Conservation (phyloP, 164 flowering plant species). For the Protea cynaroides region DNA sequence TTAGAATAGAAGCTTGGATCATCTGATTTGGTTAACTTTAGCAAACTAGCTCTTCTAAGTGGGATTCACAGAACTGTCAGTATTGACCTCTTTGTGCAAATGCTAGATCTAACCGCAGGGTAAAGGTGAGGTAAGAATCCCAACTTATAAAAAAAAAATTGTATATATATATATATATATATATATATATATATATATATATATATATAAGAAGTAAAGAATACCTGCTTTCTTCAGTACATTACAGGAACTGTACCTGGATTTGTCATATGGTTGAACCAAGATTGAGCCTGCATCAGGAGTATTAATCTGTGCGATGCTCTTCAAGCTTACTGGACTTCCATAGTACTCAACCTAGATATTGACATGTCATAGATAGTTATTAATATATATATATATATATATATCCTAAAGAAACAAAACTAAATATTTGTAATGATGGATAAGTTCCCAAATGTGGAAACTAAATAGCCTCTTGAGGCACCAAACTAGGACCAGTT, state of each 20-base stretch:
- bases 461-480: not conserved
- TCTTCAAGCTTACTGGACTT: conserved; percentile 79
- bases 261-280: conserved; percentile 90
- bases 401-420: not conserved
- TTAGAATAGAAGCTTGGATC: not conserved
- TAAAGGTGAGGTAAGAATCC: not conserved
- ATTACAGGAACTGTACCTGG: conserved; percentile 47
- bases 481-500: not conserved
- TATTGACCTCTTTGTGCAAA: not conserved
- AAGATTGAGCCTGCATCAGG: conserved; percentile 86
- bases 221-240: not conserved
- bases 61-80: not conserved
- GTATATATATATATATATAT: no score
- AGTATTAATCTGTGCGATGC: conserved; percentile 88
- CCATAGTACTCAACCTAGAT: conserved; percentile 91
- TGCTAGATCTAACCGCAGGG: not conserved
- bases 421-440: not conserved
- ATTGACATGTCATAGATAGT: not conserved
- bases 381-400: not conserved
- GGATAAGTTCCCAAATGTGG: not conserved
- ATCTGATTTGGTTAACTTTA: not conserved
- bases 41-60: not conserved
- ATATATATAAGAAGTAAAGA: no score
- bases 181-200: no score
- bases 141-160: not conserved